phyloP scores from a whole-genome alignment of 2,329 filamentous ascomycete species.

The Ilyonectria sp. region DNA sequence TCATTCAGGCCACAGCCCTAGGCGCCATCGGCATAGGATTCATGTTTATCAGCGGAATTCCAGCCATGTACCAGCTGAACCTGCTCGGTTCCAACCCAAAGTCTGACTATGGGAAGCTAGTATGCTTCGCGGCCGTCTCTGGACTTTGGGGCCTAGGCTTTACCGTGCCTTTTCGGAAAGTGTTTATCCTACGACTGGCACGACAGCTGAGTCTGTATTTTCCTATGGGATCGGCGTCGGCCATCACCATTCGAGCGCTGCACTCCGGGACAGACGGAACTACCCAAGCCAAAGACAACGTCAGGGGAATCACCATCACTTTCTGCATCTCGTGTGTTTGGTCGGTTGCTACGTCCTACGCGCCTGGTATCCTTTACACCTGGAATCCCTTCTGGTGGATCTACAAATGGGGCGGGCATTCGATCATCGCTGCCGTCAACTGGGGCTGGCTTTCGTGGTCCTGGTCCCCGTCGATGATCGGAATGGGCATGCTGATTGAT shows the following conservation, averaged over 20 bases:
- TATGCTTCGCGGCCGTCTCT: neutral
- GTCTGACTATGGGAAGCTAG: neutral
- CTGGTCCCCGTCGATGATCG: slow-evolving; percentile 4
- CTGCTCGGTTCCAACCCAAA: neutral
- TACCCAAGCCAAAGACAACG: neutral
- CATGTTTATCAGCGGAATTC: neutral
- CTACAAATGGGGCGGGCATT: neutral
- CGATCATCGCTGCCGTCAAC: neutral
- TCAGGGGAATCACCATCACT: neutral
- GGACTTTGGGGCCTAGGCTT: neutral
- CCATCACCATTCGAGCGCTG: neutral
- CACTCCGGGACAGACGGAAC: neutral
- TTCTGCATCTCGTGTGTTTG: neutral
- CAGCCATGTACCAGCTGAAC: slow-evolving; percentile 1
- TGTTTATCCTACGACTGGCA: neutral
- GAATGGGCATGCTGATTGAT: slow-evolving; percentile 7
- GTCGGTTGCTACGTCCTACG: neutral
- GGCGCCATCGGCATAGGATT: neutral
- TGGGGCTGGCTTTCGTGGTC: slow-evolving; percentile 3
- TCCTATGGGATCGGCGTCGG: neutral
- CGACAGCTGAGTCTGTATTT: neutral
- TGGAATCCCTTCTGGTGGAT: slow-evolving; percentile 2
- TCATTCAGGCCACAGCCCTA: neutral
- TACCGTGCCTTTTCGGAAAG: neutral
- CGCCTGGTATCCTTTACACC: neutral